phyloP scores from a whole-genome alignment of 2,329 filamentous ascomycete species.

The Xylaria sp. region DNA sequence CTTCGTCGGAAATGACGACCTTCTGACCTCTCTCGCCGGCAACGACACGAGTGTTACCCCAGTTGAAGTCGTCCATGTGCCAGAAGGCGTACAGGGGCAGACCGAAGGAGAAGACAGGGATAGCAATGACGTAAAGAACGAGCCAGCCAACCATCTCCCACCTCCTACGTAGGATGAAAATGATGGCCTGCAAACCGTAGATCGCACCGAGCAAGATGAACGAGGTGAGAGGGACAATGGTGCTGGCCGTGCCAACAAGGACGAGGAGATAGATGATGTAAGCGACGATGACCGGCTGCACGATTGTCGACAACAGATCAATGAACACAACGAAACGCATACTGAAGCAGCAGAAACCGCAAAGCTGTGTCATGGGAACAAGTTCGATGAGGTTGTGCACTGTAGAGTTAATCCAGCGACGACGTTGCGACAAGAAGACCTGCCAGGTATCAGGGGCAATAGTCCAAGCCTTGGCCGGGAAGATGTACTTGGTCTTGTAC shows the following conservation, averaged over 20 bases:
- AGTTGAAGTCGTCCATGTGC: constrained; percentile 99
- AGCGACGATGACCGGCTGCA: constrained; percentile 84
- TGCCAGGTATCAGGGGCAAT: constrained; percentile 91
- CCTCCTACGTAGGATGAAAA: constrained; percentile 93
- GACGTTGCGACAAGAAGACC: constrained; percentile 95
- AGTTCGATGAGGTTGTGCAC: constrained; percentile 97
- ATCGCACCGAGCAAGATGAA: constrained; percentile 92
- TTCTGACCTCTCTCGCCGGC: constrained; percentile 91
- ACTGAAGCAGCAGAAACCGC: constrained; percentile 99
- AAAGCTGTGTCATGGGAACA: constrained; percentile 87
- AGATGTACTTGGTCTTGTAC: constrained; percentile 98
- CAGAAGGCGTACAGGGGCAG: constrained; percentile 94
- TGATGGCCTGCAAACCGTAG: constrained; percentile 93
- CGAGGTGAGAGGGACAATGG: constrained; percentile 71
- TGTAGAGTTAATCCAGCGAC: constrained; percentile 99
- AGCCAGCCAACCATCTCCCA: constrained; percentile 99
- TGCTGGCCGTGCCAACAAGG: constrained; percentile 55
- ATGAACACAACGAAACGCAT: constrained; percentile 98
- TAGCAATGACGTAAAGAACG: constrained; percentile 87
- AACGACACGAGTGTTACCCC: constrained; percentile 97
- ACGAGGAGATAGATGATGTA: constrained; percentile 90
- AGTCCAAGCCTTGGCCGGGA: constrained; percentile 88
- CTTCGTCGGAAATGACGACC: constrained; percentile 90
- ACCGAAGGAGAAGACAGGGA: constrained; percentile 85
- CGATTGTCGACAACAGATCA: constrained; percentile 83